Conservation (phyloP, 805 yeast genomes). For the Metschnikowia amazonensis region DNA sequence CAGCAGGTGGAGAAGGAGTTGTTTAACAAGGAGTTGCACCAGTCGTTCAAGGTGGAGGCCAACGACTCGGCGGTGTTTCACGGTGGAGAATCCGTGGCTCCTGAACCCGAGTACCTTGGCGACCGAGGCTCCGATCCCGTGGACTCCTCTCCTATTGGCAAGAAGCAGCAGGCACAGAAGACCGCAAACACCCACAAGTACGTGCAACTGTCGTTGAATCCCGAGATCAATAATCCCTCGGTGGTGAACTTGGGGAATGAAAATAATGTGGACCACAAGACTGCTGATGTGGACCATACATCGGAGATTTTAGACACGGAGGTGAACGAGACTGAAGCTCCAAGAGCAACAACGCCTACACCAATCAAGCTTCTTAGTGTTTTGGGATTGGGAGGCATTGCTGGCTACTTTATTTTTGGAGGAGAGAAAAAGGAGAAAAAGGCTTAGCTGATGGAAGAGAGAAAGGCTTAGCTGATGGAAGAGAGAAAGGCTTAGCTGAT, state of each 20-base stretch:
- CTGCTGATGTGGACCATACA: constrained; percentile 28
- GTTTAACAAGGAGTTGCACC: constrained; percentile 30
- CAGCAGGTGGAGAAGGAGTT: constrained; percentile 36
- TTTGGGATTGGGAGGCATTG: constrained; percentile 19
- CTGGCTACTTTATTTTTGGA: constrained; percentile 17
- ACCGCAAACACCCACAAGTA: constrained; percentile 39
- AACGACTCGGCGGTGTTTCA: constrained; percentile 39
- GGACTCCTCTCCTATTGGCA: constrained; percentile 22
- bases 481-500: no score
- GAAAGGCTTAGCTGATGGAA: no score
- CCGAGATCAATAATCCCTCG: constrained; percentile 35
- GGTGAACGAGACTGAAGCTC: constrained; percentile 3
- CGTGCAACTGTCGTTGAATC: constrained; percentile 39
- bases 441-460: no score
- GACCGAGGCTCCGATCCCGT: constrained; percentile 37
- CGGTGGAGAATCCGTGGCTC: constrained; percentile 39
- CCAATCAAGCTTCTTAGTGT: constrained; percentile 12
- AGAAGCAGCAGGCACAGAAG: constrained; percentile 19
- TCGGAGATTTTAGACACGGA: constrained; percentile 33
- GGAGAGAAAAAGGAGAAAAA: not conserved
- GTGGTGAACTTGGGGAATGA: constrained; percentile 34
- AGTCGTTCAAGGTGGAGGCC: constrained; percentile 43
- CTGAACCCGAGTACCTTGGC: constrained; percentile 37
- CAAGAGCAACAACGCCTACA: constrained; percentile 7
- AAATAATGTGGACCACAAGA: constrained; percentile 34